Percentiles rank a stretch among this genome's conserved stretches.
Conservation (phyloP, 495 filamentous ascomycete species). For the Neurospora discreta region DNA sequence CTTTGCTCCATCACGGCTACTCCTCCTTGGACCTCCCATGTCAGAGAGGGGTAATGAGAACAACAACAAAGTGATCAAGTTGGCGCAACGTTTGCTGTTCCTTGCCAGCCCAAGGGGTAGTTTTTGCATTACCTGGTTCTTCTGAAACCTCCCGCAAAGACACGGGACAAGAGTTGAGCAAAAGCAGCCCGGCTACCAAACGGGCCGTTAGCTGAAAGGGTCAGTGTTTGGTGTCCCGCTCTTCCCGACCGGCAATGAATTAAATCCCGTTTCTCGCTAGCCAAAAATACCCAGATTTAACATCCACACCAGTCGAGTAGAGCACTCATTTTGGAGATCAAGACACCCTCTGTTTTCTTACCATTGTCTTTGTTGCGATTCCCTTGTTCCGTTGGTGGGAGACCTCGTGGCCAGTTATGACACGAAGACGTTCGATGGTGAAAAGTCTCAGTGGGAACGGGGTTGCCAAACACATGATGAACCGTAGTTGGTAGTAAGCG, state of each 20-base stretch:
- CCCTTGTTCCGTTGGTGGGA: neutral
- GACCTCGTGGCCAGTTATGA: neutral
- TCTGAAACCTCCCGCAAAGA: neutral
- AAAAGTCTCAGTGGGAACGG: neutral
- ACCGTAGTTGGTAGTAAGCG: neutral
- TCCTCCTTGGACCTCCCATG: neutral
- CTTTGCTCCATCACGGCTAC: neutral
- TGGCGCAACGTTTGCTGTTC: neutral
- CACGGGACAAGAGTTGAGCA: neutral
- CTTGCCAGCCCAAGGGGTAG: neutral
- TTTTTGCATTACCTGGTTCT: neutral
- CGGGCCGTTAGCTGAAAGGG: neutral
- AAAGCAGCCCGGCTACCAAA: neutral
- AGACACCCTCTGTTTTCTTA: neutral
- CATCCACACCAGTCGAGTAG: neutral
- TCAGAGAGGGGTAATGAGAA: neutral
- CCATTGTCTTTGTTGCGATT: neutral
- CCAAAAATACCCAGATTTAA: neutral
- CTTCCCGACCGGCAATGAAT: neutral
- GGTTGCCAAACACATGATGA: neutral
- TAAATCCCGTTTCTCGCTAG: neutral
- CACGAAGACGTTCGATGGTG: neutral
- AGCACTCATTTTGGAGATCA: neutral
- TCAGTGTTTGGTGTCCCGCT: neutral
- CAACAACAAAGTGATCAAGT: neutral